phyloP scores from a whole-genome alignment of 2,329 filamentous ascomycete genomes.

The Apiospora koreana region DNA sequence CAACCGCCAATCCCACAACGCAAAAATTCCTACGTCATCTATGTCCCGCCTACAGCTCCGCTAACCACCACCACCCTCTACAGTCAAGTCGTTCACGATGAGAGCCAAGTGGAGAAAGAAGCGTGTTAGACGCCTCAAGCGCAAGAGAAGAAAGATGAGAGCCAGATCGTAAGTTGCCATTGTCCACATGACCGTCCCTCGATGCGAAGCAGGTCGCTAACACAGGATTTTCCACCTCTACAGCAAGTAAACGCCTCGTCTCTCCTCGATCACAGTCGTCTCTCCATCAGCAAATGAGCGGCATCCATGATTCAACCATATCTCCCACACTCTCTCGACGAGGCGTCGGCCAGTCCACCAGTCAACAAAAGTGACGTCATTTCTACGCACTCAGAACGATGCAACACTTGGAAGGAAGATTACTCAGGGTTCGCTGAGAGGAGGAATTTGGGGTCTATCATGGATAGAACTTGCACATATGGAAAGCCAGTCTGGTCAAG shows the following conservation, averaged over 20 bases:
- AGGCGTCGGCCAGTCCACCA: background rate
- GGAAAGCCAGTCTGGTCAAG: slow-evolving; percentile 14
- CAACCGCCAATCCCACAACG: background rate
- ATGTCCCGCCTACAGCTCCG: background rate
- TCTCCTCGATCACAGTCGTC: slow-evolving; percentile 36
- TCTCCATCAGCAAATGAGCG: slow-evolving; percentile 12
- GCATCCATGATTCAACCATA: slow-evolving; percentile 11
- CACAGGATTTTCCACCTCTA: background rate
- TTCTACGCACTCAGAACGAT: background rate
- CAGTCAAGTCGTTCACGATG: slow-evolving; percentile 48
- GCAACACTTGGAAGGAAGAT: background rate
- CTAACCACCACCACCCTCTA: background rate
- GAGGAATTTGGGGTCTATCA: background rate
- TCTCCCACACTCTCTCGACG: background rate
- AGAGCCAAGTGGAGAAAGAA: slow-evolving; percentile 99
- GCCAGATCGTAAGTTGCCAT: slow-evolving; percentile 78
- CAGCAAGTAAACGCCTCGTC: slow-evolving; percentile 40
- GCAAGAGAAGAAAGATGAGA: slow-evolving; percentile 99
- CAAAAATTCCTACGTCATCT: background rate
- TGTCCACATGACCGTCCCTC: background rate
- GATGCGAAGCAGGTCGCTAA: background rate
- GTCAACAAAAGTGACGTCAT: slow-evolving; percentile 1
- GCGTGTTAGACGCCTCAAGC: slow-evolving; percentile 95
- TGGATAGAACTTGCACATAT: slow-evolving; percentile 10
- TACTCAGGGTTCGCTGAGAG: background rate